phyloP scores from a whole-genome alignment of 441 rosid genomes.

The Croton laevigatus region DNA sequence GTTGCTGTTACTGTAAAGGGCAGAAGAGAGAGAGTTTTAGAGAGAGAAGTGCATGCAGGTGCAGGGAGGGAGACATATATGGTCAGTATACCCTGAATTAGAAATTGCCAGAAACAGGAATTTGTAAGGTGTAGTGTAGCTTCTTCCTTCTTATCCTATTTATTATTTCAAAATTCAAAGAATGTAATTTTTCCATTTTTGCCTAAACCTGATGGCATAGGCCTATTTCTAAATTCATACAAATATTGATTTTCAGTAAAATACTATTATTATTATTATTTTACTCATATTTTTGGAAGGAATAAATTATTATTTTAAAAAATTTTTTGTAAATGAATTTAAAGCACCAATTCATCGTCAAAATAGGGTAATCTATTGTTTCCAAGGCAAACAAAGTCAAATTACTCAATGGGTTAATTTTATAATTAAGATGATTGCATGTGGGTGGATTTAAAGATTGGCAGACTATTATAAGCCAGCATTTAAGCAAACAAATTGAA shows the following conservation, averaged over 20 bases:
- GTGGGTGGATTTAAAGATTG: slow-evolving; percentile 15
- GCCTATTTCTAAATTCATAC: slow-evolving; percentile 10
- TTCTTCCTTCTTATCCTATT: neutral
- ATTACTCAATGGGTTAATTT: neutral
- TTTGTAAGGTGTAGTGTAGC: slow-evolving; percentile 4
- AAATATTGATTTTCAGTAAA: too few species aligned
- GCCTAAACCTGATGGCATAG: neutral
- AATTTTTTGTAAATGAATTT: too few species aligned
- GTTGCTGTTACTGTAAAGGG: too few species aligned
- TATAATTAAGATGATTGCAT: slow-evolving; percentile 12
- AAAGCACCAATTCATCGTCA: slow-evolving; percentile 2
- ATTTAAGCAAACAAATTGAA: too few species aligned
- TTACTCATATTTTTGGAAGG: too few species aligned
- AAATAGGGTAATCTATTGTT: slow-evolving; percentile 7
- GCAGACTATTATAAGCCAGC: neutral
- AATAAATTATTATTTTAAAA: too few species aligned
- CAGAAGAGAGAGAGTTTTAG: slow-evolving; percentile 3
- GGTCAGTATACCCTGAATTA: slow-evolving; percentile 4
- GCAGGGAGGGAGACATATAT: neutral
- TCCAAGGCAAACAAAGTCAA: slow-evolving; percentile 3
- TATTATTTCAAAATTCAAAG: neutral
- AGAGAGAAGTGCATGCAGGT: neutral
- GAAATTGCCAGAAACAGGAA: slow-evolving; percentile 16
- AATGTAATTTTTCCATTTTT: slow-evolving; percentile 15
- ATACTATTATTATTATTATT: too few species aligned